Evolutionary conservation across 345 rosid genomes (phyloP), one percentile per base, ranked within the genome.

Genomic region (Dipteronia sinensis): DNA sequence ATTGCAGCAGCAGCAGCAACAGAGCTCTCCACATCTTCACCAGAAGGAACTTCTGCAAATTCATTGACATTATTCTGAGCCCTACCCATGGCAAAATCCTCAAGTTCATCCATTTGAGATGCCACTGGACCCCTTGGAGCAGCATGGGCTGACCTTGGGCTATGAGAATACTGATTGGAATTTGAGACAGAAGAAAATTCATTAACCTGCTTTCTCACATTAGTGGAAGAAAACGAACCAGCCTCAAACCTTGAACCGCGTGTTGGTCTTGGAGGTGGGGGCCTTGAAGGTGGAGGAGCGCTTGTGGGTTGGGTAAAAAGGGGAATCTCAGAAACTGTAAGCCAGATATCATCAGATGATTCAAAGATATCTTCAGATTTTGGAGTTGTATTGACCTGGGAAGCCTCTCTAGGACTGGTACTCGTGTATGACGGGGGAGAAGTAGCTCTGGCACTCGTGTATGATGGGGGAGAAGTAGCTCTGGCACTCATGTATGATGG

Each of bases 201-300:
- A 27, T 83, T 85, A 64, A 71, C 87, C 82, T 85, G 90, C 86
- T 85, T 93, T 82, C 85, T 86, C 0, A 69, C 80, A 76, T 83
- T 89, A 13, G 76, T 66, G 11, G 87, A 82, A 53, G 86, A 80
- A 72, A 79, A 83, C 27, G 93, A 77, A 69, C 83, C 81, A 15
- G 76, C 70, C 51, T 79, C 85, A n/a, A 83, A 51, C 82, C 82
- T 87, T 40, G 83, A 72, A 77, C 78, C 61, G 29, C 94, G 90
- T 31, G 97, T 86, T 68, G 94, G 97, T 82, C 93, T 88, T 42
- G 98, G 97, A 73, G 98, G 99, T 62, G 99, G 98, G 53, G 99
- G 99, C 78, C 99, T 91, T n/a, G 92, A 80, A 83, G 99, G 99
- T 10, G 99, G 99, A 6, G 95, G 95, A 69, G 92, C 93, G 71